A percentile compares a stretch with the other conserved stretches of the same genome.
Evolutionary conservation across 2,329 filamentous ascomycete species (phyloP).

Genomic region (Fusarium acutatum): DNA sequence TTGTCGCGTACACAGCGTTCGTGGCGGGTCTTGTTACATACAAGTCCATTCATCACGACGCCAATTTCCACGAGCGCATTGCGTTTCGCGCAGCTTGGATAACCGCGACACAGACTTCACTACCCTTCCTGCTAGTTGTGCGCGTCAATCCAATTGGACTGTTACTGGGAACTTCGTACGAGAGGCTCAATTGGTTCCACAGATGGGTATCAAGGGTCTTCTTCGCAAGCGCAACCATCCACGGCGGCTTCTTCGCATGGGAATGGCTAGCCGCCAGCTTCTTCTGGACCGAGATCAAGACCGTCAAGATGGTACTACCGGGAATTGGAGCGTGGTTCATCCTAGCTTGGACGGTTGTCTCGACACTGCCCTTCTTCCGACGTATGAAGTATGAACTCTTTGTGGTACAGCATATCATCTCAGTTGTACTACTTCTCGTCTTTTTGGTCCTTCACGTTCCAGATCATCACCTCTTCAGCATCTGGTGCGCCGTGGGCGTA

Average conservation of each 20-base stretch:
- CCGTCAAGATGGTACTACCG: conserved; percentile 39
- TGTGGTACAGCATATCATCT: conserved; percentile 40
- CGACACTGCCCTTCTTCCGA: conserved; percentile 36
- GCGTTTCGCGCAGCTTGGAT: conserved; percentile 42
- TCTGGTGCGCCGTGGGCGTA: conserved; percentile 41
- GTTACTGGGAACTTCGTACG: conserved; percentile 37
- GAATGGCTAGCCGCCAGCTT: conserved; percentile 39
- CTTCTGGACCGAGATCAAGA: conserved; percentile 39
- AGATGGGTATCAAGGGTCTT: conserved; percentile 38
- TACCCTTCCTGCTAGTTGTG: conserved; percentile 37
- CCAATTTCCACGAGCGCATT: conserved; percentile 37
- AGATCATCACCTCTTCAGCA: conserved; percentile 39
- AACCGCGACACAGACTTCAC: conserved; percentile 33
- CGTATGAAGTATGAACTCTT: conserved; percentile 42
- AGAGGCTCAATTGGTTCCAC: conserved; percentile 41
- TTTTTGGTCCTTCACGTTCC: conserved; percentile 40
- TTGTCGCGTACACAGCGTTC: conserved; percentile 32
- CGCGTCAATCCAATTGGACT: conserved; percentile 38
- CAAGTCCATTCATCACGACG: conserved; percentile 41
- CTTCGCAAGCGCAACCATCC: conserved; percentile 37
- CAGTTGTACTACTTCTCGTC: conserved; percentile 31
- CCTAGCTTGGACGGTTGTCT: conserved; percentile 37
- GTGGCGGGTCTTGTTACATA: conserved; percentile 35
- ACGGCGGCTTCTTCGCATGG: conserved; percentile 36
- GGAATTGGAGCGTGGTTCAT: conserved; percentile 41